Base-by-base conservation (phyloP, 176 grass and related monocot genomes). In the Bonia amplexicaulis region DNA sequence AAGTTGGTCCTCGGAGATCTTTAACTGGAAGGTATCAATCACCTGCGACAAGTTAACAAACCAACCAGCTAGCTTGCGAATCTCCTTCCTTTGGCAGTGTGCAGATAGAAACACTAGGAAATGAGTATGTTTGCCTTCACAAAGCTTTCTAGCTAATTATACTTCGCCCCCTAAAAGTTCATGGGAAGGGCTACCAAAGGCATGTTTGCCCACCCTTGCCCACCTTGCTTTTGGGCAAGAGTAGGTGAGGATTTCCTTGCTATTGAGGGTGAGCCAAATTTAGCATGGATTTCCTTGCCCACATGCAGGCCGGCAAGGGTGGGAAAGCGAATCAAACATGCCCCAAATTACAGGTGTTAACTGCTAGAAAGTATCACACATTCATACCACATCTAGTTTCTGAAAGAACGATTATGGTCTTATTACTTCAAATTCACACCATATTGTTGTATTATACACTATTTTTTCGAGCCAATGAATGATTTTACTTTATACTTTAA, bases 21-120 rank as follows among this genome's bases (percentile, higher is more conserved):
- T 99, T 89, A 99, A 88, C 72, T 89, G 77, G 89, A 99, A 99
- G 10, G 76, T 92, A 41, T 91, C 79, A 85, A 99, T 99, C 66
- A 99, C 93, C 96, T 99, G 79, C 19, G 59, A 86, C 44, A 88
- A 77, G 60, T 79, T 83, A 86, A 72, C 76, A 66, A 87, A 80
- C 35, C 2, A 64, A 87, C 67, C n/a, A 69, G n/a, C 52, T 19
- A 44, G 6, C 74, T 47, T 58, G 9, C 11, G 31, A 82, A 42
- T 64, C 20, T 23, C 37, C 20, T 42, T 80, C 31, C 33, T 51
- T 54, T 7, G 17, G 27, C 35, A 53, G 72, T 81, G 73, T 29
- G 58, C 62, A 68, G 40, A 70, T 44, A 41, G 42, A 80, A 75
- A 75, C 59, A 52, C 37, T 66, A 51, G 40, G 42, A 17, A 68